Evolutionary conservation across 2,329 filamentous ascomycete species (phyloP), one percentile per base, ranked within the genome.

Genomic region (Xylariaceae sp.): DNA sequence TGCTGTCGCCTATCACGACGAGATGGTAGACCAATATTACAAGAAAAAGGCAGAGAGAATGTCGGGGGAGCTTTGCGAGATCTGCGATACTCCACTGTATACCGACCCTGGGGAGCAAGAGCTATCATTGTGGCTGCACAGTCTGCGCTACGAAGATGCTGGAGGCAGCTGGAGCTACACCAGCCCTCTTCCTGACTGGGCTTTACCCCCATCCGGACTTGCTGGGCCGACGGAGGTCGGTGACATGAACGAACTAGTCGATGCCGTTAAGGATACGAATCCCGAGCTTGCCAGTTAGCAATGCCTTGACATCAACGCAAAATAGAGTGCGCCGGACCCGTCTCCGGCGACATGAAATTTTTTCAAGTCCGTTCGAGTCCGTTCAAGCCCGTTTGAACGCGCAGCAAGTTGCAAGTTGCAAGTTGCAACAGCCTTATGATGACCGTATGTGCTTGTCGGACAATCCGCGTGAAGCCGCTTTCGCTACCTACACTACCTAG

Each of bases 11-110:
- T 97, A 96, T 72, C 89, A 96, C 68, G 89, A 96, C 67, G 89
- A 94, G 64, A 91, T 96, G 83, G 86, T 96, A 39, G 87, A 91
- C 62, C 80, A 87, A 53, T 97, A 97, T 70, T 84, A 96, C 68
- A 90, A 91, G 72, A 84, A 86, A 65, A 91, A 92, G 65, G 92
- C 91, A 1, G 94, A 99, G 76, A 91, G 89, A 70, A 87, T 97
- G 80, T 95, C 91, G 1, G 94, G 94, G 9, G 77, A 91, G 65
- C 74, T 83, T 12, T 99, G 94, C 70, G 79, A 86, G 4, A 71
- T 91, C 35, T 99, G 94, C 70, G 80, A 87, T 55, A 96, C 94
- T 26, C 88, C 89, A 27, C 76, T 99, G 43, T 99, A 97, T 72
- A 95, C 89, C 12, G 94, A 99, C 67, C 94, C 94, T 0, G 91